Evolutionary conservation across 768 basidiomycete species (phyloP), one percentile per base, ranked within the genome.

Genomic region (Kwoniella europaea): DNA sequence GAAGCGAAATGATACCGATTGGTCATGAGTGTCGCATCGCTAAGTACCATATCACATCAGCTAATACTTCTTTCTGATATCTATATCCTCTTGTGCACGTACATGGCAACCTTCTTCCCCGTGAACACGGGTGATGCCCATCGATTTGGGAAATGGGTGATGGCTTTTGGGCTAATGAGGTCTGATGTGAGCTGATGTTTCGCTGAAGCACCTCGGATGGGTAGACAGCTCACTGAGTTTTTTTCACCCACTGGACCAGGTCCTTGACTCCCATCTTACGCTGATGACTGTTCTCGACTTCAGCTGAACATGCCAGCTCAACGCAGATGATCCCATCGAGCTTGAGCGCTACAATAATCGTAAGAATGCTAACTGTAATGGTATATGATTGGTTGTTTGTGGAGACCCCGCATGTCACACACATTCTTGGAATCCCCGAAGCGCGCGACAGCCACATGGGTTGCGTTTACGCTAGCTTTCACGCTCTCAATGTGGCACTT

Each of bases 11-110:
- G 80, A 65, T 78, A 82, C 63, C 80, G 69, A 59, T 79, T 82
- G 0, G 82, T 82, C 65, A 83, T 42, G 2, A 83, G 70, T 3
- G 79, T 82, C 5, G 74, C 82, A 75, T 83, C 82, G 42, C 79
- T 70, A 24, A n/a, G 27, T 18, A 55, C 15, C 55, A 52, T 3
- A 59, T 55, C 20, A 44, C 20, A 20, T n/a, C 15, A 52, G 50
- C 20, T 52, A 52, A 0, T 10, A 5, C 20, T 16, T 20, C 15
- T 52, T 15, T 5, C 10, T 16, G 5, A 15, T 24, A 55, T 18
- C 4, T 10, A 12, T 22, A n/a, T 64, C 18, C 22, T 10, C 50
- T 35, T 27, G 7, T 16, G 16, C 7, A 66, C 76, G 54, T 29
- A 80, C 79, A 83, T 78, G 27, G 81, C 82, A 3, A 83, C 73